Conservation (phyloP, 768 basidiomycete species). For the Daedalea quercina region DNA sequence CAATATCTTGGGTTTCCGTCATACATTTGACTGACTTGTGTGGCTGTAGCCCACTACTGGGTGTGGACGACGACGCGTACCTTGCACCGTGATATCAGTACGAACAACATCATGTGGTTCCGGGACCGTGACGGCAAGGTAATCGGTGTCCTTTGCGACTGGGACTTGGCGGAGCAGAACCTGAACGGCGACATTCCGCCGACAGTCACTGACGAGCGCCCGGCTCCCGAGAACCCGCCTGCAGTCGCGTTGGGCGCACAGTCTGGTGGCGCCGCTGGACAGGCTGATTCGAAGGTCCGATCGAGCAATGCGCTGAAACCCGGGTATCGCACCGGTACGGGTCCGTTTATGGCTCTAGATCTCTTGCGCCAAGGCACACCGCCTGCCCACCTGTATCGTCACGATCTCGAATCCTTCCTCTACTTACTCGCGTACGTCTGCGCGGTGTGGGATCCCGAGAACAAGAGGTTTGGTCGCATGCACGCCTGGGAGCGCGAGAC, state of each 20-base stretch:
- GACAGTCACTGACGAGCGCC: too few species aligned
- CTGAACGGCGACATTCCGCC: too few species aligned
- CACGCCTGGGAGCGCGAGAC: too few species aligned
- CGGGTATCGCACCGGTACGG: constrained; percentile 4
- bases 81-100: constrained; percentile 4
- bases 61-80: neutral
- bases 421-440: neutral
- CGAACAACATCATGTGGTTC: constrained; percentile 5
- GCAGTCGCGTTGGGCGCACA: too few species aligned
- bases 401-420: constrained; percentile 6
- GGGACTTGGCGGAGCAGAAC: neutral
- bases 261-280: too few species aligned
- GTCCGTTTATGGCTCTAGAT: constrained; percentile 9
- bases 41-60: constrained; percentile 2
- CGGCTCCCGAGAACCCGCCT: too few species aligned
- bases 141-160: constrained; percentile 3
- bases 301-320: neutral
- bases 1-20: neutral
- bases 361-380: neutral
- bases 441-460: too few species aligned
- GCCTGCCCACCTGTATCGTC: constrained; percentile 3
- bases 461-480: too few species aligned
- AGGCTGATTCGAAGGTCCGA: too few species aligned
- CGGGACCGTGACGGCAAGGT: neutral
- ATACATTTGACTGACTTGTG: neutral